Base-by-base conservation (phyloP, 2,329 filamentous ascomycete genomes). In the Elsinoe arachidis region DNA sequence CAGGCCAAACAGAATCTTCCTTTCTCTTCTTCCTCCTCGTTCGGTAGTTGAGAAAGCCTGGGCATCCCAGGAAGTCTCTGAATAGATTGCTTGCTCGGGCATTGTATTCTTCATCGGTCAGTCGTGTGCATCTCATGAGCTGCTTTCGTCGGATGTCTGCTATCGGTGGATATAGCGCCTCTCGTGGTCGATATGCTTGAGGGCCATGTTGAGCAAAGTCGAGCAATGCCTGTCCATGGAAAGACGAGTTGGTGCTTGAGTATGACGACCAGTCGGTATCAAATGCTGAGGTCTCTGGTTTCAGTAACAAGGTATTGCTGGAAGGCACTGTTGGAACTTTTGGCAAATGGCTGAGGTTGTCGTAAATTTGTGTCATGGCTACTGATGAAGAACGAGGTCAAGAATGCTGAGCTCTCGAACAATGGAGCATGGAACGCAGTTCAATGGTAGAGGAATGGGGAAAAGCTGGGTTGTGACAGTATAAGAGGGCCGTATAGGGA, bases 41-140 rank as follows among this genome's bases (percentile, higher is more conserved):
- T 58, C 76, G 69, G 62, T 78, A 78, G 62, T 76, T 76, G 55
- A 67, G 68, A 60, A 77, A 78, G 38, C 68, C 68, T 7, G 74
- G 72, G 15, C 70, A 75, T 30, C 53, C 37, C 21, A 61, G 49
- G 47, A 70, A 70, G 3, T 65, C 66, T 17, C 63, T 49, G 41
- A 62, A 68, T 19, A 70, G 61, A 10, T 60, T 37, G 15, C 58
- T 58, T 5, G 66, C 65, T 33, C 65, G 55, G 17, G 61, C 61
- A 9, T 63, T 59, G 26, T 61, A 57, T 54, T 53, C 59, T 49
- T 39, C 60, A 43, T 43, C 61, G 49, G 33, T 60, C 47, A 39
- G 23, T n/a, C 39, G 49, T 23, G 49, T 35, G 19, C n/a, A n/a
- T 30, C 19, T 30, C 39, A 51, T 7, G 33, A 46, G 33, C 33